phyloP scores from a whole-genome alignment of 75 land plant species.

The Gnetum montanum region DNA sequence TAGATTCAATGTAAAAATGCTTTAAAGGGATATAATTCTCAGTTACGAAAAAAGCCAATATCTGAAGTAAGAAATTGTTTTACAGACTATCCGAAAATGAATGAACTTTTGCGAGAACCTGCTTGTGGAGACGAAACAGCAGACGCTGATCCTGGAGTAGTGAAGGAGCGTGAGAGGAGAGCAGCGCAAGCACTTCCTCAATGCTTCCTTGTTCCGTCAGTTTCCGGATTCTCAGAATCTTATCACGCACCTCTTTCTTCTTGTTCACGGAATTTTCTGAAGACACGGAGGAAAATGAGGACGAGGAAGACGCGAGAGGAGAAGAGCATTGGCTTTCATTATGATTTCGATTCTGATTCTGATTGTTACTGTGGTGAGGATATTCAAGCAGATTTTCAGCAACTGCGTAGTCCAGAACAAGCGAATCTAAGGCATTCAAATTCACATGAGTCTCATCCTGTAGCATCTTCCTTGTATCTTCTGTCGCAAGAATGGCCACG shows the following conservation, averaged over 20 bases:
- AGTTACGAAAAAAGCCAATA: neutral
- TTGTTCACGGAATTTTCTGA: constrained; percentile 8
- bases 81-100: no score
- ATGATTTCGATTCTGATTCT: no score
- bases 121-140: constrained; percentile 85
- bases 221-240: constrained; percentile 52
- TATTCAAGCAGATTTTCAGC: constrained; percentile 55
- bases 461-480: no score
- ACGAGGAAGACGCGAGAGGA: constrained; percentile 11
- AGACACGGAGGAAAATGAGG: constrained; percentile 12
- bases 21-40: neutral
- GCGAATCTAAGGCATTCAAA: constrained; percentile 83
- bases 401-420: constrained; percentile 75
- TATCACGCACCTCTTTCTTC: constrained; percentile 33
- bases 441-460: constrained; percentile 73
- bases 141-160: constrained; percentile 74
- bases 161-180: constrained; percentile 53
- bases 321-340: constrained; percentile 15
- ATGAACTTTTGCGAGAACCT: constrained; percentile 29
- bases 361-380: neutral
- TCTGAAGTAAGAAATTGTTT: neutral
- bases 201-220: constrained; percentile 51
- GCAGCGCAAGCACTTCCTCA: constrained; percentile 52
- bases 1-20: no score
- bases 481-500: no score